Base-by-base conservation (phyloP, 768 basidiomycete species). In the Brasilioporus rufonigricans region DNA sequence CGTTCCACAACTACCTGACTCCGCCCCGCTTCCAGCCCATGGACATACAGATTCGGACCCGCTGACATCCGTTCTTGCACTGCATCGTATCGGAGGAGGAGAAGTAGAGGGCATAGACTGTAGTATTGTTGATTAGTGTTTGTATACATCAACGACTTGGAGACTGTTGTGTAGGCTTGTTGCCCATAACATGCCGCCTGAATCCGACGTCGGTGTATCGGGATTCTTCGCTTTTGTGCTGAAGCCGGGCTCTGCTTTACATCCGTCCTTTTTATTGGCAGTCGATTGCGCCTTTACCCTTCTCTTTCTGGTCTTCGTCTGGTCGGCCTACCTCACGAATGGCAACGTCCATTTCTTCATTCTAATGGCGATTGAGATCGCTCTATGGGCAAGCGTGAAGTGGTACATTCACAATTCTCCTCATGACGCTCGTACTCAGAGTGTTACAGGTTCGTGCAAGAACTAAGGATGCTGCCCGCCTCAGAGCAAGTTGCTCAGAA, bases 341-440 rank as follows among this genome's bases (percentile, higher is more conserved):
- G 83, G 85, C 31, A 93, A 82, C 61, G 50, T 79, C 1, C 91
- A 93, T 64, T 74, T 92, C 31, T 76, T 90, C 27, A 76, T 75
- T 24, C 74, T 93, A 13, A 85, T 87, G 56, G 73, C 65, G 2
- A 85, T 93, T 55, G 84, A 85, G 62, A 63, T 85, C 14, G 80
- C 77, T 29, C 73, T 93, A 29, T 93, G 89, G 90, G 85, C 75
- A 29, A 90, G 85, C 60, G 77, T 91, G 1, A 91, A 92, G 72
- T 93, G 90, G 91, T 89, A 68, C 53, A 78, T 69, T 16, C 39
- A 39, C 47, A 10, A 39, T 36, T 50, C 41, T 44, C 23, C 35
- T 52, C 24, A 56, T 14, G 31, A 50, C 21, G 9, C 12, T 27
- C 13, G 45, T 53, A 36, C 52, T 64, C 44, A 60, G 48, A 29